Evolutionary conservation across 768 basidiomycete genomes (phyloP).

Genomic region (Calocybe indica): DNA sequence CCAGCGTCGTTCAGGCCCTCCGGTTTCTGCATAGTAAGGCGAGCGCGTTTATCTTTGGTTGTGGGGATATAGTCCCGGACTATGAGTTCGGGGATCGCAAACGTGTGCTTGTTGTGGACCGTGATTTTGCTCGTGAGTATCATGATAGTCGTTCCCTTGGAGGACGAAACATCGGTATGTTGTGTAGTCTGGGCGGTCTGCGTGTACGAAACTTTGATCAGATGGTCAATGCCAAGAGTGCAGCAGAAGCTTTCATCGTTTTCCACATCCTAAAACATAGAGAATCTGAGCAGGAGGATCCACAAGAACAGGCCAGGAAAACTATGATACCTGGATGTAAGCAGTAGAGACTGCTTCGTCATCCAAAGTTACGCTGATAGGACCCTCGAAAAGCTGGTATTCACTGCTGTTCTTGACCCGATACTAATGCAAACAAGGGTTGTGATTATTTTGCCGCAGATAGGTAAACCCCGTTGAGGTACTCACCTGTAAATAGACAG

Average conservation of each 20-base stretch:
- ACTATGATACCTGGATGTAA: slow-evolving; percentile 26
- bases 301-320: no score
- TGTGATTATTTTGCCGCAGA: no score
- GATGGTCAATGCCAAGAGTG: slow-evolving; percentile 44
- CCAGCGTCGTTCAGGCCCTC: slow-evolving; percentile 38
- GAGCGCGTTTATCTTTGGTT: slow-evolving; percentile 32
- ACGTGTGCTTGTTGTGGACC: slow-evolving; percentile 43
- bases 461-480: no score
- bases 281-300: no score
- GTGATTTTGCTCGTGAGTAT: slow-evolving; percentile 36
- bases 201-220: slow-evolving; percentile 38
- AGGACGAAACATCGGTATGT: slow-evolving; percentile 25
- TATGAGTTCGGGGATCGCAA: slow-evolving; percentile 35
- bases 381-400: slow-evolving; percentile 48
- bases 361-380: slow-evolving; percentile 49
- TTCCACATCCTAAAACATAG: slow-evolving; percentile 33
- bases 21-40: slow-evolving; percentile 42
- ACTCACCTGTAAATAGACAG: slow-evolving; percentile 45
- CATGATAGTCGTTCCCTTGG: slow-evolving; percentile 31
- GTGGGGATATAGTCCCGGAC: slow-evolving; percentile 43
- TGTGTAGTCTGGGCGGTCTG: slow-evolving; percentile 31
- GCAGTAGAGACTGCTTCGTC: slow-evolving; percentile 52
- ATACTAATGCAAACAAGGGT: slow-evolving; percentile 22
- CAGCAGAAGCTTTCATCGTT: slow-evolving; percentile 47
- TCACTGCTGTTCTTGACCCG: slow-evolving; percentile 53